Evolutionary conservation across 2,329 filamentous ascomycete genomes (phyloP), one percentile per base, ranked within the genome.

Genomic region (Calonectria hongkongensis): DNA sequence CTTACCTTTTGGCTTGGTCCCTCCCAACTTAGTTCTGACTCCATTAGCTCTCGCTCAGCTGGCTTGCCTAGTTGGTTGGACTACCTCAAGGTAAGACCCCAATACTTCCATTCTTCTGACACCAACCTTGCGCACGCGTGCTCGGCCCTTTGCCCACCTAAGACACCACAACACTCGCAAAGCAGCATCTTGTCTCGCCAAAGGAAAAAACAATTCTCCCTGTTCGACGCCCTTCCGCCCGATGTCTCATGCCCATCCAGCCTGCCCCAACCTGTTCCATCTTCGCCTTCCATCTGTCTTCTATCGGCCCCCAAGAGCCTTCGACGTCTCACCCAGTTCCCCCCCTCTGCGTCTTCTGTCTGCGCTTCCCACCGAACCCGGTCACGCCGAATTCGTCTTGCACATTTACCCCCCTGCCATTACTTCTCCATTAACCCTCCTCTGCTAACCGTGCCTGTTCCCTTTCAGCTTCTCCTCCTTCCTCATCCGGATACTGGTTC

Each of bases 61-160:
- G 68, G 75, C 69, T 76, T 60, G 50, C 70, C 70, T 76, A 72
- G 75, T 73, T 68, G 56, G 70, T 54, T 36, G 66, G 68, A 68
- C 54, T 77, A 73, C 71, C 71, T 77, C 63, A 65, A 78, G 77
- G 75, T 76, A 76, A 79, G 76, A 71, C 72, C 72, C 66, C 71
- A 73, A 74, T 73, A 68, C 72, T 71, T 75, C 74, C 75, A 75
- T 74, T 56, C 71, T 50, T 74, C 74, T 75, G 76, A 75, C 72
- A 75, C 78, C 74, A 68, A 78, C 73, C 73, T 77, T 72, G 75
- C 74, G 62, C 75, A 71, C 75, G 76, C 74, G 72, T 78, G 74
- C 76, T 74, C 69, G 68, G 68, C 68, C 65, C 65, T 66, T 71
- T 75, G 63, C 68, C 48, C 69, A 71, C 73, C 66, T 72, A 75